These are phyloP conservation scores for Perilla frutescens DNA, from an alignment of 257 asterid species.

Conservation along the genomic window DNA sequence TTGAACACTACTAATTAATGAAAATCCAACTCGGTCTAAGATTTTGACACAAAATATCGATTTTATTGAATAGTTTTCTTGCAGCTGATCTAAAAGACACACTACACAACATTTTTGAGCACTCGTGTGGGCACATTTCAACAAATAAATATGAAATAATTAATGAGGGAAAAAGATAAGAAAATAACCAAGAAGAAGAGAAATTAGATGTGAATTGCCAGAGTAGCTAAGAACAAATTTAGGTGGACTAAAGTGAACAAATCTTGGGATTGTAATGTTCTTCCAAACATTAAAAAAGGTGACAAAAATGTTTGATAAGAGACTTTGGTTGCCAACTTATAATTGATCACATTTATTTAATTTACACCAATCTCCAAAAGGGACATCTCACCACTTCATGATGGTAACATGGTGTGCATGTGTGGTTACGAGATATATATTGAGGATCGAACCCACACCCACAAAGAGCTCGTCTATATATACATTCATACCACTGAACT, in stretches of 20 bases:
- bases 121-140: slow-evolving; percentile 28
- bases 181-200: neutral
- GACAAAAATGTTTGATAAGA: slow-evolving; percentile 45
- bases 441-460: neutral
- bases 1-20: neutral
- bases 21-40: too few relatives aligned
- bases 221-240: slow-evolving; percentile 43
- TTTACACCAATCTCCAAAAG: slow-evolving; percentile 57
- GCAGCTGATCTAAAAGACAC: neutral
- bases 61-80: neutral
- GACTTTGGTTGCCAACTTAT: slow-evolving; percentile 34
- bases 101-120: slow-evolving; percentile 26
- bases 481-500: neutral
- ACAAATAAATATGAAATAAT: neutral
- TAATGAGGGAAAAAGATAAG: neutral
- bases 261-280: slow-evolving; percentile 45
- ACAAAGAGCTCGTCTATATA: too few relatives aligned
- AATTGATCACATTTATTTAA: slow-evolving; percentile 12
- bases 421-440: neutral
- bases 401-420: slow-evolving; percentile 45
- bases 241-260: slow-evolving; percentile 40
- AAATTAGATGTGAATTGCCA: slow-evolving; percentile 30
- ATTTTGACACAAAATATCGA: neutral
- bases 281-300: slow-evolving; percentile 37
- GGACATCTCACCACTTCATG: slow-evolving; percentile 53